Evolutionary conservation across 2,329 filamentous ascomycete species (phyloP), one percentile per base, ranked within the genome.

Genomic region (Cordyceps cateniannulata): DNA sequence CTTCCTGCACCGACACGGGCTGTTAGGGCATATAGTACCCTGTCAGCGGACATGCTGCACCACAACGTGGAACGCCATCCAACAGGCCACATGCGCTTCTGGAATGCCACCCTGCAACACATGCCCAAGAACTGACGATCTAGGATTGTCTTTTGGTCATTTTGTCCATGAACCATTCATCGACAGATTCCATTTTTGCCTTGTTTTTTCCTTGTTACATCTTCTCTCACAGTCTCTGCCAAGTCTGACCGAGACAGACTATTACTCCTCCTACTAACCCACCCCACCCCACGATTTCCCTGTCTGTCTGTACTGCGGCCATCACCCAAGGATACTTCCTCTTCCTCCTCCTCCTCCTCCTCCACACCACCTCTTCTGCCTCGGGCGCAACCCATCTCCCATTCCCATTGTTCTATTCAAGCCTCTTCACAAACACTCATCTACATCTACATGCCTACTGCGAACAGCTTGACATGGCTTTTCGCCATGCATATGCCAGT

Each of bases 401-500:
- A 22, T 24, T 35, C 32, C 32, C 32, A 35, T 35, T 35, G 32
- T 35, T 35, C 10, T 35, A 35, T 35, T 27, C 32, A 40, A 40
- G 38, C 51, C 35, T 54, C 35, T 20, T 44, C 16, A 12, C 24
- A 42, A n/a, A 44, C 18, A 16, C 14, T 24, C 35, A 38, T 47
- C 42, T 24, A 9, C 9, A 35, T 35, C 14, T 12, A 10, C 32
- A 12, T 12, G 14, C 32, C 3, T 14, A 35, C 14, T 1, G 32
- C 32, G 14, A 14, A 47, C 40, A 47, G 27, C 27, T 42, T 56
- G 53, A 56, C 53, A 56, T 47, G 53, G 42, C 53, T 54, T 54
- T 40, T 14, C 27, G n/a, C 25, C 42, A 9, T 56, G 42, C 42
- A 56, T 56, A 25, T 24, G 25, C 53, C 27, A 47, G 42, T 25